phyloP scores from a whole-genome alignment of 768 basidiomycete species.

The Podaxis mareebaensis region DNA sequence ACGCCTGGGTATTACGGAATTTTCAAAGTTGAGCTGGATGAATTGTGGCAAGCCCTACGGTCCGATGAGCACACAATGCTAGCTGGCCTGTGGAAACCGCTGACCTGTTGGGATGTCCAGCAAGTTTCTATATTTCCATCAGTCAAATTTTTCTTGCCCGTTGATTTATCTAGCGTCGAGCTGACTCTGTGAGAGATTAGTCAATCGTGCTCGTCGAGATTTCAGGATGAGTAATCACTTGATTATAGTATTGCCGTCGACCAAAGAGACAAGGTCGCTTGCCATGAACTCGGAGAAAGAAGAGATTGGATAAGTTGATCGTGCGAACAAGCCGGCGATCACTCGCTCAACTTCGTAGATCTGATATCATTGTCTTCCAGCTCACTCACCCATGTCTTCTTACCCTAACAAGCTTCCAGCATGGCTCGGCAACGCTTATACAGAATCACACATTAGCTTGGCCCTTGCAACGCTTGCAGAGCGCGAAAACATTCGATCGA shows the following conservation, averaged over 20 bases:
- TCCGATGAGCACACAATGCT: background rate
- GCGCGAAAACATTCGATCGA: conserved; percentile 35
- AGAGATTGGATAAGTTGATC: conserved; percentile 2
- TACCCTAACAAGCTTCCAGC: conserved; percentile 18
- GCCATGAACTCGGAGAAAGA: conserved; percentile 21
- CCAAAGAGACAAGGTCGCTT: conserved; percentile 36
- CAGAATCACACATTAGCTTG: conserved; percentile 22
- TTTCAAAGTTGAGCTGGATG: conserved; percentile 62
- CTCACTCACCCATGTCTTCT: background rate
- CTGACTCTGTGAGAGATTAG: conserved; percentile 56
- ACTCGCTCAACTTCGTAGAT: background rate
- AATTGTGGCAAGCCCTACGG: conserved; percentile 76
- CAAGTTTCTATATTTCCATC: conserved; percentile 79
- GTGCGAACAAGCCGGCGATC: conserved; percentile 11
- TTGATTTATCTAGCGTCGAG: conserved; percentile 74
- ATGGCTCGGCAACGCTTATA: conserved; percentile 31
- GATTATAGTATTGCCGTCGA: conserved; percentile 45
- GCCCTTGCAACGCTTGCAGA: conserved; percentile 36
- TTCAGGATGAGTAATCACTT: conserved; percentile 41
- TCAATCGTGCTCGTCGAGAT: conserved; percentile 12
- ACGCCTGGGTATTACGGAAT: conserved; percentile 53
- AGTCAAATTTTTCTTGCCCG: conserved; percentile 67
- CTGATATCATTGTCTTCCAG: background rate
- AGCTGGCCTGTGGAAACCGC: background rate
- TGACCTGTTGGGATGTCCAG: conserved; percentile 81